phyloP scores from a whole-genome alignment of 2,329 filamentous ascomycete genomes.

The Ramularia endophylla region DNA sequence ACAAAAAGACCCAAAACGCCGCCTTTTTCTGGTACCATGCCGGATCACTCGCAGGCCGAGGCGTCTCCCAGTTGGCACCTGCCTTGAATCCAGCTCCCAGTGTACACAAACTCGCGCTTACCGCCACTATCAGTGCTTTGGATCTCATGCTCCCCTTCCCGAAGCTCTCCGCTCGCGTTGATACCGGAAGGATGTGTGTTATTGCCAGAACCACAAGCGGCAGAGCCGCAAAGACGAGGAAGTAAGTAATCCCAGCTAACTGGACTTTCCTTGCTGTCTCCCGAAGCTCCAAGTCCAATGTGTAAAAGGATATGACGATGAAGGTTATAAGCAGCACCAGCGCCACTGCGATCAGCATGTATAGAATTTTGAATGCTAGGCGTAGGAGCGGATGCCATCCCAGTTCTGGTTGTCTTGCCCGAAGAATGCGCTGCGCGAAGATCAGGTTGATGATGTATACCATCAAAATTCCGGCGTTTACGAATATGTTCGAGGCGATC shows the following conservation, averaged over 20 bases:
- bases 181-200: conserved; percentile 37
- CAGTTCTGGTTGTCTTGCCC: conserved; percentile 6
- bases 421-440: conserved; percentile 11
- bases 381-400: conserved; percentile 4
- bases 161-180: conserved; percentile 8
- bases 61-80: conserved; percentile 11
- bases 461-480: conserved; percentile 14
- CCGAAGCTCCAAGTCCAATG: conserved; percentile 2
- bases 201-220: conserved; percentile 50
- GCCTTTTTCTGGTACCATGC: conserved; percentile 15
- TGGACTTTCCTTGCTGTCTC: conserved; percentile 3
- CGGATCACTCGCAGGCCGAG: conserved; percentile 9
- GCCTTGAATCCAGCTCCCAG: conserved; percentile 14
- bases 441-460: conserved; percentile 14
- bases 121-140: conserved; percentile 14
- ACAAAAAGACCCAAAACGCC: conserved; percentile 14
- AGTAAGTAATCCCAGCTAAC: conserved; percentile 52
- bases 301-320: conserved; percentile 12
- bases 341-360: conserved; percentile 5
- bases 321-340: conserved; percentile 15
- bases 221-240: conserved; percentile 58
- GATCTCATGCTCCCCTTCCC: conserved; percentile 9
- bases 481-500: conserved; percentile 16
- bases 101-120: conserved; percentile 9
- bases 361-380: conserved; percentile 1